Percentiles rank a stretch among this genome's conserved stretches.
Evolutionary conservation across 768 basidiomycete species (phyloP).

Genomic region (Coprinellus micaceus): DNA sequence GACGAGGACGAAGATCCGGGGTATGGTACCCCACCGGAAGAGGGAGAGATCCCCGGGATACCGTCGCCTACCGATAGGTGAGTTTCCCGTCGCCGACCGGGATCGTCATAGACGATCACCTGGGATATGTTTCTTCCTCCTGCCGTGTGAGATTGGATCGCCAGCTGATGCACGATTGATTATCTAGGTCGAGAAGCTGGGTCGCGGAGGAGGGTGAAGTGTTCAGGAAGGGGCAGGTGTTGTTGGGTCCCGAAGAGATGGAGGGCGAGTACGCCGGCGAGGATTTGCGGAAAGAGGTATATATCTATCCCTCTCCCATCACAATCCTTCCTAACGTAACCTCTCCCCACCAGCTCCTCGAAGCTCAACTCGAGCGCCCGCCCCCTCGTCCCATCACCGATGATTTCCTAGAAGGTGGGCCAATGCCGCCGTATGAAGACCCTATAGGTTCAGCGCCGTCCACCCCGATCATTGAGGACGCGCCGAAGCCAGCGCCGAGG

Average conservation of each 20-base stretch:
- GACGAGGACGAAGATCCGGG: slow-evolving; percentile 52
- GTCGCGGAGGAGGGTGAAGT: slow-evolving; percentile 96
- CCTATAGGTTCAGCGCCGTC: slow-evolving; percentile 18
- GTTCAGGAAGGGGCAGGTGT: slow-evolving; percentile 82
- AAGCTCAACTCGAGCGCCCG: slow-evolving; percentile 83
- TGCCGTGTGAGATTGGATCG: too few relatives aligned
- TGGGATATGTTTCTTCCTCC: too few relatives aligned
- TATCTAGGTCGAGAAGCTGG: slow-evolving; percentile 67
- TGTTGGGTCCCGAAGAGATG: slow-evolving; percentile 82
- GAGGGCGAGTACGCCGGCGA: slow-evolving; percentile 88
- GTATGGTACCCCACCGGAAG: slow-evolving; percentile 31
- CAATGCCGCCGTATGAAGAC: slow-evolving; percentile 16
- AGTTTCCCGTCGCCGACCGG: too few relatives aligned
- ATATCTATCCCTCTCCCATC: slow-evolving; percentile 4
- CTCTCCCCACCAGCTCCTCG: slow-evolving; percentile 53
- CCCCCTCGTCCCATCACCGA: slow-evolving; percentile 71
- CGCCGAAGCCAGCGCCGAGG: slow-evolving; percentile 40
- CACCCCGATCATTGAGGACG: slow-evolving; percentile 23
- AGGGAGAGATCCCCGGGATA: slow-evolving; percentile 27
- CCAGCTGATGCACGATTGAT: too few relatives aligned
- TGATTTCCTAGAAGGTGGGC: slow-evolving; percentile 46
- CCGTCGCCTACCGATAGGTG: slow-evolving; percentile 50
- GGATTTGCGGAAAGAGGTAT: slow-evolving; percentile 75
- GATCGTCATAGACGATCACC: too few relatives aligned
- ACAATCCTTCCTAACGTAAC: background rate